A percentile compares a stretch with the other conserved stretches of the same genome.
These are phyloP conservation scores for Parvularia atlantis DNA, from an alignment of 78 protist genomes.

Conservation along the genomic window DNA sequence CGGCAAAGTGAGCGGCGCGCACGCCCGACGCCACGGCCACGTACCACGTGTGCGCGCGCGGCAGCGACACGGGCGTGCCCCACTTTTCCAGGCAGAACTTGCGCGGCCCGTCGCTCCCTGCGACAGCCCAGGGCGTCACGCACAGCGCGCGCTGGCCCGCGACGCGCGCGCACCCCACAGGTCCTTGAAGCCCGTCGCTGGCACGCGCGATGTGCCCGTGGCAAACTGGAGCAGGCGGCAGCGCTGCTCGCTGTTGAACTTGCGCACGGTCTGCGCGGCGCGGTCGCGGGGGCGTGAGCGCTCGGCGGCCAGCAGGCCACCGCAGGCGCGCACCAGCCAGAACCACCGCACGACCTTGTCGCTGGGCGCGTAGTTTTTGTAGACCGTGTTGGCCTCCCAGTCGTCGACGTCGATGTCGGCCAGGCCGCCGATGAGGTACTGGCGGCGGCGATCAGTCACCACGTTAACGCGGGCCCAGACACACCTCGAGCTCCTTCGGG, in stretches of 20 bases:
- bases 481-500: conserved; percentile 39
- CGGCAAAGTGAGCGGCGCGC: too few relatives aligned
- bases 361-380: neutral
- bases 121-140: too few relatives aligned
- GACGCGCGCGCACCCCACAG: conserved; percentile 16
- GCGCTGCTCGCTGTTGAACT: neutral
- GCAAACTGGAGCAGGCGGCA: conserved; percentile 50
- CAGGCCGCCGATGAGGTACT: conserved; percentile 16
- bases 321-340: neutral
- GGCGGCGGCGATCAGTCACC: too few relatives aligned
- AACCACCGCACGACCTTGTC: neutral
- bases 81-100: conserved; percentile 27
- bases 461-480: too few relatives aligned
- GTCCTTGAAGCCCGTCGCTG: conserved; percentile 51
- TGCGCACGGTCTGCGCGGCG: neutral
- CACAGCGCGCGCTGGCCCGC: too few relatives aligned
- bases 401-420: conserved; percentile 36
- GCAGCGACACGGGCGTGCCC: too few relatives aligned
- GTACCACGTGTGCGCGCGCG: too few relatives aligned
- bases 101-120: too few relatives aligned
- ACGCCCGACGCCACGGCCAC: too few relatives aligned
- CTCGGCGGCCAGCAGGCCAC: too few relatives aligned
- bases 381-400: conserved; percentile 19
- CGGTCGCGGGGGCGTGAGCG: neutral
- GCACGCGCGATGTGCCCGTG: conserved; percentile 69